Evolutionary conservation across 1,139 yeast species (phyloP).

Genomic region (Debaryomycetaceae sp.): DNA sequence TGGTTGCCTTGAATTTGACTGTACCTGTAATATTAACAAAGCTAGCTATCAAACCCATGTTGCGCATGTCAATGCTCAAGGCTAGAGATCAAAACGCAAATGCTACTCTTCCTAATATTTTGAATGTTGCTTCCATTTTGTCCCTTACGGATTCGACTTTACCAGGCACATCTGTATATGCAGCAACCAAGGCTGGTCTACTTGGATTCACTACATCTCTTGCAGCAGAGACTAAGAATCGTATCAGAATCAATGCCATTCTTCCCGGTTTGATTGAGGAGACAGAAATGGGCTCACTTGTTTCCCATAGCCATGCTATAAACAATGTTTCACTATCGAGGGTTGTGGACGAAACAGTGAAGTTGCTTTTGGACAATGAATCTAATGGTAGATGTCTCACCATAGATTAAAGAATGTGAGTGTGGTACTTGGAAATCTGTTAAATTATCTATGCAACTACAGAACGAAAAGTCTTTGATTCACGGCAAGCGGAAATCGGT

Average conservation of each 20-base stretch:
- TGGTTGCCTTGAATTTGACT: constrained; percentile 60
- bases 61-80: constrained; percentile 20
- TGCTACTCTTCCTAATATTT: constrained; percentile 23
- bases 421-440: too few relatives aligned
- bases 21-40: constrained; percentile 63
- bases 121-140: constrained; percentile 75
- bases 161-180: constrained; percentile 71
- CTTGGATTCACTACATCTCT: constrained; percentile 62
- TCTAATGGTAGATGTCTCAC: constrained; percentile 41
- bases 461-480: too few relatives aligned
- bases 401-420: constrained; percentile 5
- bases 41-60: constrained; percentile 44
- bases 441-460: too few relatives aligned
- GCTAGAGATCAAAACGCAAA: not conserved
- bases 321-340: constrained; percentile 16
- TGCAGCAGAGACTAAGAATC: constrained; percentile 58
- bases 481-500: too few relatives aligned
- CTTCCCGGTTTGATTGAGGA: constrained; percentile 70
- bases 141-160: constrained; percentile 39
- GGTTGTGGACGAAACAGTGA: constrained; percentile 27
- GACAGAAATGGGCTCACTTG: constrained; percentile 65
- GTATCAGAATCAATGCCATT: constrained; percentile 57
- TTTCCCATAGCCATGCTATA: constrained; percentile 14
- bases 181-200: constrained; percentile 80
- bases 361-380: constrained; percentile 25